Conservation (phyloP, 78 protist genomes). For the Corallochytrium limacisporum region DNA sequence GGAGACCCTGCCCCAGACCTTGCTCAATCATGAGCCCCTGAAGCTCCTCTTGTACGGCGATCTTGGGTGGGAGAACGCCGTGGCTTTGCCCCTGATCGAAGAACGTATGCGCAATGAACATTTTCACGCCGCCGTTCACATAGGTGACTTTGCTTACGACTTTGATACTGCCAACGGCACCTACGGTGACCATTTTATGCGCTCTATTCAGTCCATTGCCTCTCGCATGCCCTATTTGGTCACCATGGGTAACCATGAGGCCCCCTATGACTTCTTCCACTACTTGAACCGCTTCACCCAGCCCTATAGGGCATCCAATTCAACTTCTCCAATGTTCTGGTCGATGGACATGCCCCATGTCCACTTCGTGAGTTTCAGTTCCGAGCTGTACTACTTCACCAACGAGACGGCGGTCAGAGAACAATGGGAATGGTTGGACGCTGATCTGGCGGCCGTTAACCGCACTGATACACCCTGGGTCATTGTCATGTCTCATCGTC, state of each 20-base stretch:
- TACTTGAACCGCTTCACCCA: not conserved
- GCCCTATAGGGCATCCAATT: not conserved
- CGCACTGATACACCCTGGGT: conserved; percentile 3
- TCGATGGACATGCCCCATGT: not conserved
- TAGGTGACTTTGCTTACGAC: too few relatives aligned
- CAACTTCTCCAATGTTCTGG: not conserved
- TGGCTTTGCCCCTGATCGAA: too few relatives aligned
- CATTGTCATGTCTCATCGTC: not conserved
- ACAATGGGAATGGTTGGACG: conserved; percentile 1
- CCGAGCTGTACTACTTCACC: too few relatives aligned
- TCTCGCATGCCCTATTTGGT: conserved; percentile 1
- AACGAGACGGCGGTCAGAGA: too few relatives aligned
- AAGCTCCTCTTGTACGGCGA: too few relatives aligned
- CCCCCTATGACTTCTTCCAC: not conserved
- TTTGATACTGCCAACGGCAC: too few relatives aligned
- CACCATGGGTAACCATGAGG: conserved; percentile 5
- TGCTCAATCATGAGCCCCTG: too few relatives aligned
- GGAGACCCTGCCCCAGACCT: too few relatives aligned
- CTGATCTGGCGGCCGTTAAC: conserved; percentile 1
- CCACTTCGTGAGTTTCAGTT: not conserved
- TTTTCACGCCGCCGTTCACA: too few relatives aligned
- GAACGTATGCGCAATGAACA: too few relatives aligned
- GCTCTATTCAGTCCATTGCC: not conserved
- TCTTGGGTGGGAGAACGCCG: too few relatives aligned
- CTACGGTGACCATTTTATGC: too few relatives aligned